These are phyloP conservation scores for Aspergillus udagawae DNA, from an alignment of 2,329 filamentous ascomycete species.

Conservation along the genomic window DNA sequence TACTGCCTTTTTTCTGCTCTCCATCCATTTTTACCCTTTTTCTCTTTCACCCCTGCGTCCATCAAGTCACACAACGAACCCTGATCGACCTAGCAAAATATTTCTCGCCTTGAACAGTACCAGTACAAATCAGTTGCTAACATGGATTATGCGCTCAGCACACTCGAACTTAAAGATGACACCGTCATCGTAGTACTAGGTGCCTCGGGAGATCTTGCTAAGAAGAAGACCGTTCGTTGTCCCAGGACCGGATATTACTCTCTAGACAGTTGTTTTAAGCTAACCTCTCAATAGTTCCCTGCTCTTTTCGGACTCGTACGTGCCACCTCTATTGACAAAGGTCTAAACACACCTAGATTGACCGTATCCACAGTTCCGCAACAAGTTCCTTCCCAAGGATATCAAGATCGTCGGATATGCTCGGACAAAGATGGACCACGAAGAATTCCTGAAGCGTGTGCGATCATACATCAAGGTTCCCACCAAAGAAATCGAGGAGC, in stretches of 20 bases:
- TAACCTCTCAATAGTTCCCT: conserved; percentile 64
- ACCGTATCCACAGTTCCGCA: conserved; percentile 68
- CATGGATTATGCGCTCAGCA: conserved; percentile 53
- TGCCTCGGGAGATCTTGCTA: conserved; percentile 94
- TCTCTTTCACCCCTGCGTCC: not conserved
- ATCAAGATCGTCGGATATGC: conserved; percentile 98
- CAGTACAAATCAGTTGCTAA: conserved; percentile 19
- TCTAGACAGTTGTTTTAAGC: conserved; percentile 10
- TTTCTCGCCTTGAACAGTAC: not conserved
- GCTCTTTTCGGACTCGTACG: conserved; percentile 95
- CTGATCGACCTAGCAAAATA: conserved; percentile 1
- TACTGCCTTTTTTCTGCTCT: not conserved
- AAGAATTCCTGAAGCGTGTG: conserved; percentile 89
- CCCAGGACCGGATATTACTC: not conserved
- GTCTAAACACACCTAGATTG: conserved; percentile 8
- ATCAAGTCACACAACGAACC: not conserved
- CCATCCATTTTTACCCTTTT: not conserved
- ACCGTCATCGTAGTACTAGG: conserved; percentile 95
- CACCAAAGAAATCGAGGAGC: conserved; percentile 94
- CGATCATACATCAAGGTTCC: conserved; percentile 99
- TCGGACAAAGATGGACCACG: conserved; percentile 97
- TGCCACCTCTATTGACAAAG: conserved; percentile 21
- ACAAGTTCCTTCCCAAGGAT: conserved; percentile 96
- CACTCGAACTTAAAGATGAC: conserved; percentile 96
- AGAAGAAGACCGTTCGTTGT: conserved; percentile 91